Conservation (phyloP, 768 basidiomycete species). For the Ramaria sp. region DNA sequence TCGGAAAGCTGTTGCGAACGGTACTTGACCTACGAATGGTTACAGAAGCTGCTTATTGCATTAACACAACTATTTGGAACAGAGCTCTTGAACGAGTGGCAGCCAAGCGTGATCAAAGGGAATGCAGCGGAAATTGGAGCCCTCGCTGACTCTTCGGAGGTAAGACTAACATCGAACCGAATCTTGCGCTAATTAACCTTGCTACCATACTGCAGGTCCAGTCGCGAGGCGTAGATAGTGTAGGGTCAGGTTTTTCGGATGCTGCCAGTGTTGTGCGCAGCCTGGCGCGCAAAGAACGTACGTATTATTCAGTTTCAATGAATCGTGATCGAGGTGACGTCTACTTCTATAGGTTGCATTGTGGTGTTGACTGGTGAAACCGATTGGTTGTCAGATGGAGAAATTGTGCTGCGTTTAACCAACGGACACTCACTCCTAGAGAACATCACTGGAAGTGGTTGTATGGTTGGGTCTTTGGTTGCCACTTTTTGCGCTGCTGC, state of each 20-base stretch:
- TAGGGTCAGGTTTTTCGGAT: conserved; percentile 66
- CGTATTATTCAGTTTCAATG: conserved; percentile 18
- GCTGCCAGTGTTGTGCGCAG: conserved; percentile 57
- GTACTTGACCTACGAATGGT: conserved; percentile 25
- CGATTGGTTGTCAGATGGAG: conserved; percentile 83
- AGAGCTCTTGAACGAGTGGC: conserved; percentile 70
- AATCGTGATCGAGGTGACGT: neutral
- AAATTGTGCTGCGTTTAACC: conserved; percentile 47
- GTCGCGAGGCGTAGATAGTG: conserved; percentile 78
- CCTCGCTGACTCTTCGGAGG: conserved; percentile 67
- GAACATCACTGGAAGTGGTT: conserved; percentile 84
- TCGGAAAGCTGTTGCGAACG: conserved; percentile 48
- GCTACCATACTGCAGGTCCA: conserved; percentile 41
- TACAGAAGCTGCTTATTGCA: neutral
- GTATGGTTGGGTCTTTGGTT: conserved; percentile 67
- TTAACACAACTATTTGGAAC: conserved; percentile 9
- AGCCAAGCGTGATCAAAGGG: conserved; percentile 87
- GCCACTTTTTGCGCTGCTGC: conserved; percentile 75
- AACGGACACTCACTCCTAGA: conserved; percentile 72
- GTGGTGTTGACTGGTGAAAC: conserved; percentile 68
- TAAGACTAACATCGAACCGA: conserved; percentile 16
- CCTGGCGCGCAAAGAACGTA: conserved; percentile 67
- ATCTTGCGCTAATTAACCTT: neutral
- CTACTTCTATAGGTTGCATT: conserved; percentile 51
- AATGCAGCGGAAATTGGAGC: conserved; percentile 85